Evolutionary conservation across 208 protist genomes (phyloP).

Genomic region (Herpetomonas samuelpessoai): DNA sequence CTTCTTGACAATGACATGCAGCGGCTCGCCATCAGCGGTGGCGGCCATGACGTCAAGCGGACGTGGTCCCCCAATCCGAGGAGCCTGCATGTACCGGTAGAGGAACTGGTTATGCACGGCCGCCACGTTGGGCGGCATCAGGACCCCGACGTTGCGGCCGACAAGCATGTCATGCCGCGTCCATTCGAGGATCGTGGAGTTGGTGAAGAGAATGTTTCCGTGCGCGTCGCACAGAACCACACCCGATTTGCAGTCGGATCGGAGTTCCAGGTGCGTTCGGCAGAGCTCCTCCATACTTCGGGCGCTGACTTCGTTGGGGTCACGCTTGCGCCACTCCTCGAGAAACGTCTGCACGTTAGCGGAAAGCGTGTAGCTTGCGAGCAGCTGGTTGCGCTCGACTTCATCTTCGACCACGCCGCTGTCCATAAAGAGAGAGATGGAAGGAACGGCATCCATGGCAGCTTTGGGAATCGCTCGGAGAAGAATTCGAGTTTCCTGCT

Average conservation of each 20-base stretch:
- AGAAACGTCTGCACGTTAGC: slow-evolving; percentile 1
- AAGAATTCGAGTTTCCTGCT: slow-evolving; percentile 18
- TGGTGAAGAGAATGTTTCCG: slow-evolving; percentile 16
- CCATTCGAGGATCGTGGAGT: slow-evolving; percentile 3
- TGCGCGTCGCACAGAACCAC: slow-evolving; percentile 4
- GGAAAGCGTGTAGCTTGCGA: slow-evolving; percentile 3
- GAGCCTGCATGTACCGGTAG: slow-evolving; percentile 16
- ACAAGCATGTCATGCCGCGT: slow-evolving; percentile 8
- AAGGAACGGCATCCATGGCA: slow-evolving; percentile 15
- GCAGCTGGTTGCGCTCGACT: background rate
- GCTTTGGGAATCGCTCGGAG: slow-evolving; percentile 18
- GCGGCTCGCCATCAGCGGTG: slow-evolving; percentile 8
- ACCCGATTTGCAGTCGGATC: background rate
- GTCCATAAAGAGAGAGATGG: slow-evolving; percentile 18
- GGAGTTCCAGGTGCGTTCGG: background rate
- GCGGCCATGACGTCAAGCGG: background rate
- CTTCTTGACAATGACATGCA: slow-evolving; percentile 6
- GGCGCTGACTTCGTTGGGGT: background rate
- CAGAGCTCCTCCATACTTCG: slow-evolving; percentile 1
- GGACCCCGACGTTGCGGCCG: slow-evolving; percentile 9
- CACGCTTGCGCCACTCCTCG: slow-evolving; percentile 5
- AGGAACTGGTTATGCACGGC: slow-evolving; percentile 15
- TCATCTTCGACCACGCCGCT: slow-evolving; percentile 14
- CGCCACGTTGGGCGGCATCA: slow-evolving; percentile 14
- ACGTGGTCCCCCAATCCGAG: background rate